Percentiles rank a stretch among this genome's conserved stretches.
These are phyloP conservation scores for Starmerella gropengiesseri DNA, from an alignment of 805 yeast genomes.

Conservation along the genomic window DNA sequence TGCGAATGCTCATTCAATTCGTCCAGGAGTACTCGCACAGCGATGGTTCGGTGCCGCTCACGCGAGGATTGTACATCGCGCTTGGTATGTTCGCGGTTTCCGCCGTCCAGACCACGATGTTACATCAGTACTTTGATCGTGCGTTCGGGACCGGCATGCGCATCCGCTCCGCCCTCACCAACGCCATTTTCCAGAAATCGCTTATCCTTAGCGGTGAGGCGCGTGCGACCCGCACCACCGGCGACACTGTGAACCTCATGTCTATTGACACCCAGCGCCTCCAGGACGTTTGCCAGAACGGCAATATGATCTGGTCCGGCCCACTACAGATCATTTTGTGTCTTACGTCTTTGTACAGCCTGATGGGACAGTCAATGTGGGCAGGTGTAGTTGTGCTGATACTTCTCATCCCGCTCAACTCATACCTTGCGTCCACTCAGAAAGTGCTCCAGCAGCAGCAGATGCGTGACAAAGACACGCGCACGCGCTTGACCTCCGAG, in stretches of 20 bases:
- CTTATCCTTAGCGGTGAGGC: constrained; percentile 57
- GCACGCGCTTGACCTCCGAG: constrained; percentile 80
- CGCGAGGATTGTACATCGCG: constrained; percentile 55
- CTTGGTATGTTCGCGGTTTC: constrained; percentile 52
- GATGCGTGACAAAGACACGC: constrained; percentile 81
- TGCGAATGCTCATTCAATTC: constrained; percentile 53
- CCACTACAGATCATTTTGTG: constrained; percentile 80
- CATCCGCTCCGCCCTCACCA: constrained; percentile 46
- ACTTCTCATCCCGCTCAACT: constrained; percentile 70
- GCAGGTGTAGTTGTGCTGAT: constrained; percentile 72
- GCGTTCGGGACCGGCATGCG: constrained; percentile 50
- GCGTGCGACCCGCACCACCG: constrained; percentile 58
- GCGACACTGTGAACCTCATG: constrained; percentile 91
- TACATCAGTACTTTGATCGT: constrained; percentile 54
- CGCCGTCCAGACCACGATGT: constrained; percentile 47
- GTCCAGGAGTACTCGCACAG: constrained; percentile 37
- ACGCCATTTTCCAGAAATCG: constrained; percentile 62
- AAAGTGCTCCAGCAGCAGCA: constrained; percentile 68
- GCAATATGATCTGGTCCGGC: constrained; percentile 81
- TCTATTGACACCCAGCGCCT: constrained; percentile 85
- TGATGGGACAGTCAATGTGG: constrained; percentile 89
- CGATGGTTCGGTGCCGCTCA: constrained; percentile 30
- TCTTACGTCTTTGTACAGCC: constrained; percentile 54
- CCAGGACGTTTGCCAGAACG: constrained; percentile 68
- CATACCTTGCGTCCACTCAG: constrained; percentile 45